A percentile compares a stretch with the other conserved stretches of the same genome.
These are phyloP conservation scores for Alternaria infectoria DNA, from an alignment of 2,329 filamentous ascomycete genomes.

Conservation along the genomic window DNA sequence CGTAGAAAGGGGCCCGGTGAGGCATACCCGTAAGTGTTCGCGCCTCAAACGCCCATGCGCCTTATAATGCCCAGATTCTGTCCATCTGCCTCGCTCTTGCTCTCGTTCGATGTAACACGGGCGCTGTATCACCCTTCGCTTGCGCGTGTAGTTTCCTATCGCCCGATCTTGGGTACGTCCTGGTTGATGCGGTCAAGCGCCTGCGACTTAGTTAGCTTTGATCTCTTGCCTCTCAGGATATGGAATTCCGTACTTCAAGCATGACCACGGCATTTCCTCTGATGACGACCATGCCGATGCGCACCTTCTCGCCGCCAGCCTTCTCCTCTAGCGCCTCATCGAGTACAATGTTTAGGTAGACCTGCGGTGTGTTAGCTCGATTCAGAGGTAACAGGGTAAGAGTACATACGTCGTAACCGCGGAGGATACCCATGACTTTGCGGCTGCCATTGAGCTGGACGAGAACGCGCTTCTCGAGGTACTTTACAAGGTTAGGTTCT, in stretches of 20 bases:
- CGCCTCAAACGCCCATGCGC: constrained; percentile 31
- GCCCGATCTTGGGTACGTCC: constrained; percentile 42
- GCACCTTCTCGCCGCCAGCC: constrained; percentile 84
- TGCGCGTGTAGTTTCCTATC: constrained; percentile 20
- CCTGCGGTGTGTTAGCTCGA: constrained; percentile 59
- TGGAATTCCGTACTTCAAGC: constrained; percentile 70
- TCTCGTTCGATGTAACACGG: background rate
- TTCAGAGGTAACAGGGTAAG: background rate
- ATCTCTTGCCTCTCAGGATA: background rate
- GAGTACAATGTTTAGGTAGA: constrained; percentile 97
- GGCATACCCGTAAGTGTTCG: constrained; percentile 26
- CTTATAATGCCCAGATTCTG: constrained; percentile 13
- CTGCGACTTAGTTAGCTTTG: constrained; percentile 21
- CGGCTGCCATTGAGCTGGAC: constrained; percentile 97
- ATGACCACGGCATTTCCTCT: constrained; percentile 98
- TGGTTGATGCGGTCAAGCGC: constrained; percentile 48
- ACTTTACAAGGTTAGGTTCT: constrained; percentile 62
- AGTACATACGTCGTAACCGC: constrained; percentile 87
- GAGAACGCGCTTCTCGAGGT: constrained; percentile 98
- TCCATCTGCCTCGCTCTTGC: constrained; percentile 8
- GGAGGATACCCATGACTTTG: constrained; percentile 92
- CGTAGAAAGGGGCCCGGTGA: constrained; percentile 15
- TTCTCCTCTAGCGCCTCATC: constrained; percentile 98
- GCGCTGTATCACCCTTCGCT: background rate
- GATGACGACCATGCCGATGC: constrained; percentile 94